A percentile compares a stretch with the other conserved stretches of the same genome.
Evolutionary conservation across 129 eudicot species (phyloP).

Genomic region (Pittosporum tobira): DNA sequence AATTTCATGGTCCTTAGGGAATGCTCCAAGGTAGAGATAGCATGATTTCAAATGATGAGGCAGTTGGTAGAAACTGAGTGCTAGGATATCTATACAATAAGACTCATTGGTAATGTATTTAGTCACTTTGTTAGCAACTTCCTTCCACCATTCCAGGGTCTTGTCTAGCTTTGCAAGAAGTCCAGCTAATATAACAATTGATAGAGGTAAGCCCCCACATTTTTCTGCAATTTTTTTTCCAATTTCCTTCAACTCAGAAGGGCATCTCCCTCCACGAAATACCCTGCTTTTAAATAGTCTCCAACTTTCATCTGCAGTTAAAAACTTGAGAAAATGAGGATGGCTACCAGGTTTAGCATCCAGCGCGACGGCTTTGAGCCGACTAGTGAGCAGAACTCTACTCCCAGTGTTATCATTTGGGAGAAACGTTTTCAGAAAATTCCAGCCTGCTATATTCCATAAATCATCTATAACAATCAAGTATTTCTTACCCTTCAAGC

Average conservation of each 20-base stretch:
- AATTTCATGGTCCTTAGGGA: slow-evolving; percentile 22
- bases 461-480: slow-evolving; percentile 39
- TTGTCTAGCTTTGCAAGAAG: slow-evolving; percentile 15
- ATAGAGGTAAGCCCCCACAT: slow-evolving; percentile 36
- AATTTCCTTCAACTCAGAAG: slow-evolving; percentile 19
- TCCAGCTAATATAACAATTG: slow-evolving; percentile 34
- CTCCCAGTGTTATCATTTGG: slow-evolving; percentile 31
- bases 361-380: slow-evolving; percentile 1
- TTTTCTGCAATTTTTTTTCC: slow-evolving; percentile 27
- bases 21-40: slow-evolving; percentile 28
- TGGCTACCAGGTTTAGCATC: slow-evolving; percentile 8
- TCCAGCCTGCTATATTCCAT: slow-evolving; percentile 21
- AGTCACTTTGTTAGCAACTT: slow-evolving; percentile 21
- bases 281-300: slow-evolving; percentile 19
- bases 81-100: slow-evolving; percentile 22
- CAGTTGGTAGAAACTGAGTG: slow-evolving; percentile 29
- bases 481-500: slow-evolving; percentile 22
- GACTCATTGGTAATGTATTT: slow-evolving; percentile 21
- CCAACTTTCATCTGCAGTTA: slow-evolving; percentile 26
- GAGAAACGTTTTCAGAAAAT: slow-evolving; percentile 18
- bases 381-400: slow-evolving; percentile 23
- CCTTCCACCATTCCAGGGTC: slow-evolving; percentile 27
- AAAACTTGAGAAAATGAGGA: slow-evolving; percentile 6
- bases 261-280: slow-evolving; percentile 14
- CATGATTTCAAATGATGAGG: slow-evolving; percentile 25